Evolutionary conservation across 108 stramenopile species (phyloP).

Genomic region (Cyclostephanos invisitatus): DNA sequence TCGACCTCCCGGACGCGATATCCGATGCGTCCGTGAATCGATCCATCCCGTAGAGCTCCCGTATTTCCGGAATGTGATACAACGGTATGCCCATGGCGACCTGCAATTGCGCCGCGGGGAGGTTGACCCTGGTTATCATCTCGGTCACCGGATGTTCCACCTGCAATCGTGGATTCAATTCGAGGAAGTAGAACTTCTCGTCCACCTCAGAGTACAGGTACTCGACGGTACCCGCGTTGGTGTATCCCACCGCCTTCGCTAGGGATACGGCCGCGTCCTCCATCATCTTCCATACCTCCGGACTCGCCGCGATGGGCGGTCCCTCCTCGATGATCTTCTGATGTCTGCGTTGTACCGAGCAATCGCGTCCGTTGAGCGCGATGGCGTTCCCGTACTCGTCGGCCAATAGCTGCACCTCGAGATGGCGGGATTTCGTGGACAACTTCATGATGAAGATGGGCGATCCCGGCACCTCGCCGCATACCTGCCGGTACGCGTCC

Average conservation of each 20-base stretch:
- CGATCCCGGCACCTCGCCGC: conserved; percentile 96
- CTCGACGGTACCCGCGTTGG: conserved; percentile 99
- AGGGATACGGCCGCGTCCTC: conserved; percentile 96
- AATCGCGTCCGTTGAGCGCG: conserved; percentile 99
- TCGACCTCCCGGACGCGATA: conserved; percentile 53
- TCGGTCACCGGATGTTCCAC: conserved; percentile 99
- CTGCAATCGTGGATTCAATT: conserved; percentile 97
- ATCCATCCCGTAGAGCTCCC: conserved; percentile 88
- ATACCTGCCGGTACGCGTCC: conserved; percentile 95
- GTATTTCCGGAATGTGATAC: conserved; percentile 95
- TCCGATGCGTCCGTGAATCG: conserved; percentile 73
- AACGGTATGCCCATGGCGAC: conserved; percentile 99
- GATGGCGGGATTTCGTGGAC: conserved; percentile 86
- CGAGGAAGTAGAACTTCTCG: conserved; percentile 96
- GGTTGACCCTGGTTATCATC: conserved; percentile 96
- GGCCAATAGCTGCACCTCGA: conserved; percentile 98
- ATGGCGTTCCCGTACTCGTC: conserved; percentile 98
- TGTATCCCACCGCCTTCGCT: conserved; percentile 97
- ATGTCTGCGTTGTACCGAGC: conserved; percentile 97
- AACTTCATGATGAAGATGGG: conserved; percentile 99
- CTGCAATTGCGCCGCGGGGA: conserved; percentile 97
- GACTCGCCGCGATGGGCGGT: conserved; percentile 93
- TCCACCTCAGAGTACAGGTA: conserved; percentile 94
- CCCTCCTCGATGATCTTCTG: conserved; percentile 99
- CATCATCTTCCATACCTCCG: conserved; percentile 94